Base-by-base conservation (phyloP, 768 basidiomycete genomes). In the Mrakia hoshinonis region DNA sequence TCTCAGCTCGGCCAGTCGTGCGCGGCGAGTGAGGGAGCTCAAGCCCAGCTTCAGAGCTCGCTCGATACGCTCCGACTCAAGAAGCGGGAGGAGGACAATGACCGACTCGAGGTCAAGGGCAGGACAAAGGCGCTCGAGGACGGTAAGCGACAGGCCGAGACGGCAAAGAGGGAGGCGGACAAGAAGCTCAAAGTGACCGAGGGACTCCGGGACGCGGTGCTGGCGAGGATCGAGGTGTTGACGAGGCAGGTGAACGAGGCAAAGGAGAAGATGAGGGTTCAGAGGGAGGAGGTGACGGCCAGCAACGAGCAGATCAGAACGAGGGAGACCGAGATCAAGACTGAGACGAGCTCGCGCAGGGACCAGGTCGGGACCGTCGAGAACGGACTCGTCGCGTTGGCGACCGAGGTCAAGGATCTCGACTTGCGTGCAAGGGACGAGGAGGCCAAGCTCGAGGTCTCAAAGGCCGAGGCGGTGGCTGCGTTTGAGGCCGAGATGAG, bases 111-210 rank as follows among this genome's bases (percentile, higher is more conserved):
- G 77, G 81, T 90, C 68, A 93, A 92, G 79, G 79, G 84, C n/a
- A 87, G 88, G 62, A 90, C 89, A 61, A 95, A 94, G 80, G 79
- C 83, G 2, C 82, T 97, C 2, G 95, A 99, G 75, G 95, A 99
- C 78, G 82, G 86, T 67, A 90, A 88, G 79, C 87, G 95, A 39
- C 82, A 82, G 36, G 91, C 92, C 13, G 96, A 99, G 80, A 82
- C 85, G 64, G 80, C 83, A 65, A 89, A 87, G 77, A 84, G 87
- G 55, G 94, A 97, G 60, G 91, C 89, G 4, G 95, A 98, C 80
- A 92, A 90, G 82, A 87, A 87, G 75, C 83, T 94, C 72, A 89
- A 87, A 76, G 82, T 83, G n/a, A 86, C 85, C 20, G 86, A 87
- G 77, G 82, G 77, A 52, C 81, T 84, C 73, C 85, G 88, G 43